A percentile compares a stretch with the other conserved stretches of the same genome.
Conservation (phyloP, 75 land plant species). For the Sequoia sempervirens region DNA sequence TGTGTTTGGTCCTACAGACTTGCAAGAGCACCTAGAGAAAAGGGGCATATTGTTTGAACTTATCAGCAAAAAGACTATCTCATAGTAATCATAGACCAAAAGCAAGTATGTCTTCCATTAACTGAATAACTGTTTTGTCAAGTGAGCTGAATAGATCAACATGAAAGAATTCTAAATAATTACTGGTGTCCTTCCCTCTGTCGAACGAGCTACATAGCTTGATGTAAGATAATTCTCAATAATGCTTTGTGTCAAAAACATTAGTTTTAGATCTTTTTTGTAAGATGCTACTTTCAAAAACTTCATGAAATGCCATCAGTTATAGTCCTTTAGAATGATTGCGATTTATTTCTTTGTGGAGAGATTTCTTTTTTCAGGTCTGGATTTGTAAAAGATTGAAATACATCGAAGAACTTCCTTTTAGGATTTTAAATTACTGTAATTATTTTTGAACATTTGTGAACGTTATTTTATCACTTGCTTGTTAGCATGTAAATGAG, state of each 20-base stretch:
- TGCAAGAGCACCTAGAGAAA: conserved; percentile 64
- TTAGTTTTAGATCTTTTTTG: not conserved
- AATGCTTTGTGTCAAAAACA: not conserved
- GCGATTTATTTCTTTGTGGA: not conserved
- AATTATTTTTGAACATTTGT: not conserved
- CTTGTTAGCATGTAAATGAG: not conserved
- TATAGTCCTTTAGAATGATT: not conserved
- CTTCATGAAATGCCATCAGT: not conserved
- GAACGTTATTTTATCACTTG: not conserved
- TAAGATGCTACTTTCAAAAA: not conserved
- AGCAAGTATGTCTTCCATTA: not conserved
- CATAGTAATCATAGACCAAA: not conserved
- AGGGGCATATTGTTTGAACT: conserved; percentile 87
- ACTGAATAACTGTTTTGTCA: not conserved
- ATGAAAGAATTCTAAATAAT: not conserved
- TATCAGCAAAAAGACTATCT: conserved; percentile 13
- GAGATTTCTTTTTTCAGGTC: not conserved
- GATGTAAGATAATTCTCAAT: not conserved
- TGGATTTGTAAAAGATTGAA: not conserved
- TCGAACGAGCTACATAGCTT: not conserved
- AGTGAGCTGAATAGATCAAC: not conserved
- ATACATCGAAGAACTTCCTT: not conserved
- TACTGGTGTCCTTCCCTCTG: not conserved
- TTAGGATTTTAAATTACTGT: not conserved
- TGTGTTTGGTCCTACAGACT: conserved; percentile 86